A percentile compares a stretch with the other conserved stretches of the same genome.
Conservation (phyloP, 148 eudicot species). For the Camellia lanceoleosa region DNA sequence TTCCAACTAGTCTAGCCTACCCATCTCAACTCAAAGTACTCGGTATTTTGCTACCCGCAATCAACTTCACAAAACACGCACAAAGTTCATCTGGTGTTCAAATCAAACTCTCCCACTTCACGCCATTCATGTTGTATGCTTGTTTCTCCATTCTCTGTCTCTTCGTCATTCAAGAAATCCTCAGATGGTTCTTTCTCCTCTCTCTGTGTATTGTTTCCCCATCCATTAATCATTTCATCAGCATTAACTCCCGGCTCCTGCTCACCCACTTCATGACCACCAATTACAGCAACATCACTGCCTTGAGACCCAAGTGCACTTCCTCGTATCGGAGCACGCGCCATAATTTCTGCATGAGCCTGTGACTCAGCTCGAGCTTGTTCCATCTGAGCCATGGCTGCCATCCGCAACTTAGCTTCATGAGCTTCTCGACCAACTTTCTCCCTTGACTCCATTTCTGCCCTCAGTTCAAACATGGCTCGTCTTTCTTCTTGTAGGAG, state of each 20-base stretch:
- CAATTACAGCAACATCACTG: constrained; percentile 34
- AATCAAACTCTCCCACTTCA: constrained; percentile 74
- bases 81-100: constrained; percentile 51
- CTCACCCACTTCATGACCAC: constrained; percentile 43
- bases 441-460: constrained; percentile 74
- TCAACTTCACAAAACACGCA: not conserved
- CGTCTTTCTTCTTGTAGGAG: constrained; percentile 77
- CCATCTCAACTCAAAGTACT: not conserved
- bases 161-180: constrained; percentile 92
- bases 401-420: constrained; percentile 77
- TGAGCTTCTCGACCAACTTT: constrained; percentile 77
- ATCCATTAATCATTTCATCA: constrained; percentile 67
- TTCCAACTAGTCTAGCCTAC: not conserved
- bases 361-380: constrained; percentile 75
- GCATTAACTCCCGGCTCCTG: constrained; percentile 51
- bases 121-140: constrained; percentile 57
- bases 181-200: constrained; percentile 90
- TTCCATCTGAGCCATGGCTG: constrained; percentile 66
- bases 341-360: constrained; percentile 64
- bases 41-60: not conserved
- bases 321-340: constrained; percentile 68
- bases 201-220: constrained; percentile 62
- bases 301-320: constrained; percentile 73
- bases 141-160: constrained; percentile 72
- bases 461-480: constrained; percentile 52